Conservation (phyloP, 2,329 filamentous ascomycete genomes). For the Allantophomopsis lycopodina region DNA sequence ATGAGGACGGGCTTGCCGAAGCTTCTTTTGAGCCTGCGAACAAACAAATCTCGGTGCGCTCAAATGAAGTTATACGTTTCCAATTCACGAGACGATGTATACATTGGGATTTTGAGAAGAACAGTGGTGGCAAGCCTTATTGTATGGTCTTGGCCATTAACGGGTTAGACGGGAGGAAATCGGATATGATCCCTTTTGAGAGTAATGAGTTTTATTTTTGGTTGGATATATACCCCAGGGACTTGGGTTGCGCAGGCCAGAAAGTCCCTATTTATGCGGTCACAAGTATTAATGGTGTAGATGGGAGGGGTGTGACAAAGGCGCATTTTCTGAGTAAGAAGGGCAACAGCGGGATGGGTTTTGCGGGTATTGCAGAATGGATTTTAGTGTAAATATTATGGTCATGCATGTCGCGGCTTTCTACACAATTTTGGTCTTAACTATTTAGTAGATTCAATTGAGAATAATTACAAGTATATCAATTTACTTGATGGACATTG, state of each 20-base stretch:
- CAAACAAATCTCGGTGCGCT: constrained; percentile 45
- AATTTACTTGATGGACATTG: too few relatives aligned
- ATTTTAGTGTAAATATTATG: constrained; percentile 8
- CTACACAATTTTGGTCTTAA: too few relatives aligned
- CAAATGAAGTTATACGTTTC: constrained; percentile 55
- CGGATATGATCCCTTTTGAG: constrained; percentile 57
- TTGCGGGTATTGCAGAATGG: constrained; percentile 16
- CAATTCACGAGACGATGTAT: constrained; percentile 67
- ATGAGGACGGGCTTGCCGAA: constrained; percentile 36
- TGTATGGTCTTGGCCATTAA: constrained; percentile 57
- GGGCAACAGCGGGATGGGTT: constrained; percentile 14
- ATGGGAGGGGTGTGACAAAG: constrained; percentile 15
- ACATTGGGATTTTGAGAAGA: constrained; percentile 66
- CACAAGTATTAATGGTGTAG: constrained; percentile 25
- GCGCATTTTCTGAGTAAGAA: constrained; percentile 15
- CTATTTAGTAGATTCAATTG: too few relatives aligned
- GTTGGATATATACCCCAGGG: constrained; percentile 54
- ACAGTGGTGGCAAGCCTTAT: constrained; percentile 51
- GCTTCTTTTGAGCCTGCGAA: constrained; percentile 46
- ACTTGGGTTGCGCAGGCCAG: constrained; percentile 57
- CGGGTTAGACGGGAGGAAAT: constrained; percentile 50
- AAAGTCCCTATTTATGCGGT: constrained; percentile 52
- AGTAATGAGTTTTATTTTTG: constrained; percentile 75
- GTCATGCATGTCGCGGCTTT: too few relatives aligned
- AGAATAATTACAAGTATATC: too few relatives aligned